These are phyloP conservation scores for Alternaria hordeiaustralica DNA, from an alignment of 2,329 filamentous ascomycete species.

Conservation along the genomic window DNA sequence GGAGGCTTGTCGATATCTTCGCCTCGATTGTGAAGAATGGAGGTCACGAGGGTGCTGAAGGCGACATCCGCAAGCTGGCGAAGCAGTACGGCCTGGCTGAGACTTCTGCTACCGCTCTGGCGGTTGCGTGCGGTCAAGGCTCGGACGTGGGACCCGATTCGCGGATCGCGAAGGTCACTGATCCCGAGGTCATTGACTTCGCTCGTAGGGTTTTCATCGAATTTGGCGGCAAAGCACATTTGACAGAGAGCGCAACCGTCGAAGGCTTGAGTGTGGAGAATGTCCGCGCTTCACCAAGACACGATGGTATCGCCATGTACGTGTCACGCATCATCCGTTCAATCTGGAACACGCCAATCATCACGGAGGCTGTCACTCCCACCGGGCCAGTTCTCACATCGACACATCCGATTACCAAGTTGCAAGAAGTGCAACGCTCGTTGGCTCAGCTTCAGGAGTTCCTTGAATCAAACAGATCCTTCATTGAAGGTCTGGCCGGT, in stretches of 20 bases:
- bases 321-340: constrained; percentile 85
- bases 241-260: constrained; percentile 77
- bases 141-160: constrained; percentile 77
- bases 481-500: constrained; percentile 93
- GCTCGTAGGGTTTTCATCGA: constrained; percentile 90
- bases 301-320: constrained; percentile 87
- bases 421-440: constrained; percentile 79
- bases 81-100: constrained; percentile 86
- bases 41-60: constrained; percentile 80
- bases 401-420: constrained; percentile 70
- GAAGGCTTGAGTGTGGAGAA: constrained; percentile 73
- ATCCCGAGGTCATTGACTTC: constrained; percentile 83
- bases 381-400: constrained; percentile 70
- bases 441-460: constrained; percentile 81
- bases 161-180: constrained; percentile 73
- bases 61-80: constrained; percentile 82
- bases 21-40: constrained; percentile 78
- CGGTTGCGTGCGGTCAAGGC: constrained; percentile 93
- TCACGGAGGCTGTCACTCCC: constrained; percentile 61
- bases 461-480: constrained; percentile 82
- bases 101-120: constrained; percentile 86
- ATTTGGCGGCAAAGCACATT: constrained; percentile 83
- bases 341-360: constrained; percentile 83
- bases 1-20: constrained; percentile 90
- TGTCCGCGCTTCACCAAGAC: constrained; percentile 85